Percentiles rank a stretch among this genome's conserved stretches.
Evolutionary conservation across 2,329 filamentous ascomycete genomes (phyloP).

Genomic region (Botrytis deweyae): DNA sequence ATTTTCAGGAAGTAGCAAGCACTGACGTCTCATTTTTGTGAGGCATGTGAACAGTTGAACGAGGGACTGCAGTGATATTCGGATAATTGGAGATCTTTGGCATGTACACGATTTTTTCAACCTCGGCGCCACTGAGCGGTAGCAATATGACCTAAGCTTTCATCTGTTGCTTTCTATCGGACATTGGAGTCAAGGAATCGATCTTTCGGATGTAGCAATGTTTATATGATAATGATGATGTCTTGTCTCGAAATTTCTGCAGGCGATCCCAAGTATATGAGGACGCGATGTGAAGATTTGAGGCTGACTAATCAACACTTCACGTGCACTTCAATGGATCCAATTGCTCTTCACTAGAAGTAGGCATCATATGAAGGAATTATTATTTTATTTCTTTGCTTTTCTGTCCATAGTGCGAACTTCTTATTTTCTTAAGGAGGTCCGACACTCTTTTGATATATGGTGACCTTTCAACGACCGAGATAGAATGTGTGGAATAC

Average conservation of each 20-base stretch:
- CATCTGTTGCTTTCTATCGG: not conserved
- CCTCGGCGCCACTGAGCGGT: not conserved
- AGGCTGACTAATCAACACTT: not conserved
- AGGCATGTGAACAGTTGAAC: too few species aligned
- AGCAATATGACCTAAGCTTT: not conserved
- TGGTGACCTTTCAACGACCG: not conserved
- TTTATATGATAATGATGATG: not conserved
- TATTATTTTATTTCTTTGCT: not conserved
- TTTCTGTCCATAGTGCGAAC: not conserved
- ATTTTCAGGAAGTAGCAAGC: not conserved
- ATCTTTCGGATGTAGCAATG: not conserved
- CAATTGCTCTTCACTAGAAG: not conserved
- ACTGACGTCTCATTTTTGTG: not conserved
- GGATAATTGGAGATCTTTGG: not conserved
- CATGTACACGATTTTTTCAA: not conserved
- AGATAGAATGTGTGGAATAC: not conserved
- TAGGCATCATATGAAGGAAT: not conserved
- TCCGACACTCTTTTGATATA: not conserved
- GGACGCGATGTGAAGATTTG: not conserved
- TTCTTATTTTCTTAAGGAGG: not conserved
- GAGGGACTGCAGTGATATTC: not conserved
- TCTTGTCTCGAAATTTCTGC: not conserved
- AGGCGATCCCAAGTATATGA: not conserved
- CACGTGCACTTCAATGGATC: not conserved
- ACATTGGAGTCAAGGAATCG: not conserved